Evolutionary conservation across 2,329 filamentous ascomycete species (phyloP).

Genomic region (Pseudophaeomoniella oleicola): DNA sequence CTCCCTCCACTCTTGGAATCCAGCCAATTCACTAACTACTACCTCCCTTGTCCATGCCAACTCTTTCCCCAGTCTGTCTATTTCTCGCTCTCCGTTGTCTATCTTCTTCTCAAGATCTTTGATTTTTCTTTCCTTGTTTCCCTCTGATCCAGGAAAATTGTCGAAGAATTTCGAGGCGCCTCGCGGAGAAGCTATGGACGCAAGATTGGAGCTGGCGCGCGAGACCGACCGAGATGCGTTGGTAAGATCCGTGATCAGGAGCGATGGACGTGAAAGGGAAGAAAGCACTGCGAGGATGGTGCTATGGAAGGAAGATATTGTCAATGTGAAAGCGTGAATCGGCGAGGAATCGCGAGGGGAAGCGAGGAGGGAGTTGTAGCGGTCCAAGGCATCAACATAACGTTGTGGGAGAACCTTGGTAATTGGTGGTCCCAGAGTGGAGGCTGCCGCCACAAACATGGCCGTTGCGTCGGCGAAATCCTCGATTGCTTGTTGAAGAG

Average conservation of each 20-base stretch:
- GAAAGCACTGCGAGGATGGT: constrained; percentile 70
- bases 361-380: constrained; percentile 52
- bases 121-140: constrained; percentile 66
- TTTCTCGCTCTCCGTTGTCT: constrained; percentile 52
- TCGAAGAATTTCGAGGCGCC: constrained; percentile 24
- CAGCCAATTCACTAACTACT: constrained; percentile 78
- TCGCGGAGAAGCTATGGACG: constrained; percentile 34
- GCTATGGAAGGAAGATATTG: constrained; percentile 64
- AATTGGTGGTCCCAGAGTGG: constrained; percentile 29
- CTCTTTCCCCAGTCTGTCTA: constrained; percentile 62
- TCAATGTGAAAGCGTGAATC: constrained; percentile 56
- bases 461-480: constrained; percentile 28
- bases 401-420: constrained; percentile 50
- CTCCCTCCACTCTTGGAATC: constrained; percentile 84
- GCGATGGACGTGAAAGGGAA: constrained; percentile 64
- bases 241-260: constrained; percentile 64
- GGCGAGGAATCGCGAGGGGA: constrained; percentile 55
- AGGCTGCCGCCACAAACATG: constrained; percentile 30
- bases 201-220: constrained; percentile 62
- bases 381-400: constrained; percentile 56
- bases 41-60: constrained; percentile 85
- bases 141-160: constrained; percentile 50
- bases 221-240: constrained; percentile 62
- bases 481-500: constrained; percentile 48
- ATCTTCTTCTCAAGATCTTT: constrained; percentile 76